These are phyloP conservation scores for Boletus vermiculosoides DNA, from an alignment of 768 basidiomycete genomes.

Conservation along the genomic window DNA sequence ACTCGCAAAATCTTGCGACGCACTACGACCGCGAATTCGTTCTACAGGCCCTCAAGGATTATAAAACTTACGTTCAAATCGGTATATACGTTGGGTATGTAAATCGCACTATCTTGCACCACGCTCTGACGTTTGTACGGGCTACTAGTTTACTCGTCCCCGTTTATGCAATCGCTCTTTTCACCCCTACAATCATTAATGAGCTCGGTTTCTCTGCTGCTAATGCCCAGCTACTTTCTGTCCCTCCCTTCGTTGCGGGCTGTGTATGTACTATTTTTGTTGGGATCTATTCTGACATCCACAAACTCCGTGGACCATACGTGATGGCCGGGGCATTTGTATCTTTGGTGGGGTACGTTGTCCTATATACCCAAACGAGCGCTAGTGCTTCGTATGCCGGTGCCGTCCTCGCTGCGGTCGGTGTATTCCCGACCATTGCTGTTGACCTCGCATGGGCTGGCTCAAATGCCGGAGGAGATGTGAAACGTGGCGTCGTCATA, in stretches of 20 bases:
- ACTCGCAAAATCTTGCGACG: conserved; percentile 44
- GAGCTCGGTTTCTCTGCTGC: conserved; percentile 51
- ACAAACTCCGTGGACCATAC: conserved; percentile 47
- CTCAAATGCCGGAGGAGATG: conserved; percentile 55
- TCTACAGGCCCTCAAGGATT: conserved; percentile 48
- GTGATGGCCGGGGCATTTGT: conserved; percentile 42
- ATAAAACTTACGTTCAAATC: conserved; percentile 37
- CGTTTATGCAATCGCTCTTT: conserved; percentile 48
- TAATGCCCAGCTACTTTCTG: conserved; percentile 48
- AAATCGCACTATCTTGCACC: neutral
- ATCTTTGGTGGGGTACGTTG: conserved; percentile 50
- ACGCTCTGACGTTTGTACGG: neutral
- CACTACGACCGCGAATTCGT: conserved; percentile 46
- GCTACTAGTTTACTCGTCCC: conserved; percentile 41
- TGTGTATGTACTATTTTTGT: conserved; percentile 43
- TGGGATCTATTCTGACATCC: conserved; percentile 43
- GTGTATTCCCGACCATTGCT: conserved; percentile 51
- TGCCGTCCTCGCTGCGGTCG: conserved; percentile 48
- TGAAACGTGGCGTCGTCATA: conserved; percentile 49
- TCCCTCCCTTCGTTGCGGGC: conserved; percentile 49
- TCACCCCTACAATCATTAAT: conserved; percentile 50
- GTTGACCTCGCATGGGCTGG: conserved; percentile 54
- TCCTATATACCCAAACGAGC: conserved; percentile 39
- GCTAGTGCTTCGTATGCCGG: conserved; percentile 41
- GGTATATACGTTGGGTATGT: conserved; percentile 43